phyloP scores from a whole-genome alignment of 169 alveolate genomes.

The Cryptosporidium xiaoi region DNA sequence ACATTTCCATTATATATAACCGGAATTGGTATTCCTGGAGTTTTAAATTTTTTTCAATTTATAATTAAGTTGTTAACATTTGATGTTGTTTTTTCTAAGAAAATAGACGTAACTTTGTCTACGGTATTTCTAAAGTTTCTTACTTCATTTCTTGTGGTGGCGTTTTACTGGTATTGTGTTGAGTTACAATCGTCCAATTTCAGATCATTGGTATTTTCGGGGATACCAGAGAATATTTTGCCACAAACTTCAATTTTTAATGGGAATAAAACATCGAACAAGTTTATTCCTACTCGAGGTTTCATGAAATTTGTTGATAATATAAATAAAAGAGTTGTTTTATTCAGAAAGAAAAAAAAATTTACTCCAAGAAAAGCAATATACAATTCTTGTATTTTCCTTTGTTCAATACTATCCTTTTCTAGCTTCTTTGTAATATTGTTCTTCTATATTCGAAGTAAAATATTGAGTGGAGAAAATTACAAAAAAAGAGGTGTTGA shows the following conservation, averaged over 20 bases:
- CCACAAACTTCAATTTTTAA: neutral
- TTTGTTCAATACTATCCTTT: conserved; percentile 5
- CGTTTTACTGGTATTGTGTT: conserved; percentile 61
- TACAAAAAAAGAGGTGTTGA: neutral
- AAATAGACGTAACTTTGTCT: neutral
- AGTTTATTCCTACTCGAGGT: conserved; percentile 1
- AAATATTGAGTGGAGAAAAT: neutral
- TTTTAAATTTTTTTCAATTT: conserved; percentile 12
- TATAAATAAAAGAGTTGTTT: conserved; percentile 15
- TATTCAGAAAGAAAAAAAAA: neutral
- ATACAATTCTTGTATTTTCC: neutral
- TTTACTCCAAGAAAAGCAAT: neutral
- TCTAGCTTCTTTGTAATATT: conserved; percentile 17
- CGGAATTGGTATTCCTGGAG: conserved; percentile 54
- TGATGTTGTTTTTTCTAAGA: neutral
- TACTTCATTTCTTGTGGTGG: conserved; percentile 22
- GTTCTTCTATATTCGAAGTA: conserved; percentile 6
- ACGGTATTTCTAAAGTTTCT: neutral
- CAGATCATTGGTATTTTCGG: conserved; percentile 5
- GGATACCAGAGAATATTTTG: neutral
- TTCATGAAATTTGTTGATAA: conserved; percentile 19
- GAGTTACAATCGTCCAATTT: conserved; percentile 43
- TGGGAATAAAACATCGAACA: neutral
- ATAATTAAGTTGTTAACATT: conserved; percentile 11
- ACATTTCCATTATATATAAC: conserved; percentile 24